Evolutionary conservation across 2,329 filamentous ascomycete species (phyloP).

Genomic region (Aureobasidium pullulans): DNA sequence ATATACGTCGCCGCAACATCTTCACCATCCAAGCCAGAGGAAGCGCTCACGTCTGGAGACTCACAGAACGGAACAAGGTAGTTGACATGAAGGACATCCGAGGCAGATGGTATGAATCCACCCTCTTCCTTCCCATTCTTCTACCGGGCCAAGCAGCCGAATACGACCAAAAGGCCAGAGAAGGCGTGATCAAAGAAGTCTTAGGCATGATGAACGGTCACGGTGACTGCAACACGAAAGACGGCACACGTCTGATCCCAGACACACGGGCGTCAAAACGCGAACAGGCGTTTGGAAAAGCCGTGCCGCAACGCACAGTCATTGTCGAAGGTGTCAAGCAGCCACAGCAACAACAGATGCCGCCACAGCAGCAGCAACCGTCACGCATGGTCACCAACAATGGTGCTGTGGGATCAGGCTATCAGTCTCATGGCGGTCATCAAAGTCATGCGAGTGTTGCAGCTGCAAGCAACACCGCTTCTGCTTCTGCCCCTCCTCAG

Average conservation of each 20-base stretch:
- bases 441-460: neutral
- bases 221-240: slow-evolving; percentile 25
- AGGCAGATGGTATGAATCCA: slow-evolving; percentile 55
- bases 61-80: slow-evolving; percentile 27
- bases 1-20: slow-evolving; percentile 43
- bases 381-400: slow-evolving; percentile 5
- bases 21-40: slow-evolving; percentile 32
- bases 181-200: slow-evolving; percentile 29
- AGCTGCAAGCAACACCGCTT: neutral
- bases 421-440: slow-evolving; percentile 6
- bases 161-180: slow-evolving; percentile 21
- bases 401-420: slow-evolving; percentile 14
- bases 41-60: slow-evolving; percentile 37
- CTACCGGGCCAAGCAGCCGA: slow-evolving; percentile 19
- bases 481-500: neutral
- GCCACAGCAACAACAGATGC: slow-evolving; percentile 18
- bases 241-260: neutral
- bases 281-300: slow-evolving; percentile 34
- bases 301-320: slow-evolving; percentile 31
- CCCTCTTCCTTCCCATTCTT: slow-evolving; percentile 39
- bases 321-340: slow-evolving; percentile 34
- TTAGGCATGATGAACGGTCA: slow-evolving; percentile 29
- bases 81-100: slow-evolving; percentile 45
- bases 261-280: slow-evolving; percentile 18
- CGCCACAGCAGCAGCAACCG: slow-evolving; percentile 16